Conservation (phyloP, 345 rosid genomes). For the Eutrema heterophyllum region DNA sequence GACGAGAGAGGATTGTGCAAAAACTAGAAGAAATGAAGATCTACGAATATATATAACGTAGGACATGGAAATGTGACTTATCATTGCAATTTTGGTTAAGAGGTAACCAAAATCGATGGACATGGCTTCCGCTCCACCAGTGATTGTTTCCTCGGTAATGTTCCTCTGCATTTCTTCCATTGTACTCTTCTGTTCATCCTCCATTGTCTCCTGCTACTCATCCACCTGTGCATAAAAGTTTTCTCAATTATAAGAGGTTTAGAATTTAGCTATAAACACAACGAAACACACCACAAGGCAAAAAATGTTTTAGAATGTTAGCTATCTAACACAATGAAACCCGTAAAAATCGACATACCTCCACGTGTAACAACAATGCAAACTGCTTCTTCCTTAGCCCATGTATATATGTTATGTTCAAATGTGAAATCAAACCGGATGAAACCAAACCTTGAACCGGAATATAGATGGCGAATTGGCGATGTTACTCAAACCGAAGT, state of each 20-base stretch:
- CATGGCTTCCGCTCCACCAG: constrained; percentile 9
- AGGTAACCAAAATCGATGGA: not conserved
- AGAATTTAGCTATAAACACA: not conserved
- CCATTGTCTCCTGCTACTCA: constrained; percentile 76
- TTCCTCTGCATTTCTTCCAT: constrained; percentile 72
- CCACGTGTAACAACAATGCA: constrained; percentile 77
- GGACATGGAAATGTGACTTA: too few species aligned
- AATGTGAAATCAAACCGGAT: too few species aligned
- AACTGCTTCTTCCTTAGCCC: constrained; percentile 91
- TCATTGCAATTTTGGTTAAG: too few species aligned
- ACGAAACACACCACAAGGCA: too few species aligned
- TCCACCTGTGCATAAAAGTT: constrained; percentile 49
- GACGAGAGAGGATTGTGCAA: too few species aligned
- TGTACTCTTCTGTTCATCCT: constrained; percentile 80
- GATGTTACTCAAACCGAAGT: too few species aligned
- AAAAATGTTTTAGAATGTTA: too few species aligned
- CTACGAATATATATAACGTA: not conserved
- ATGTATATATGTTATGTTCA: too few species aligned
- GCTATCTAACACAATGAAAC: not conserved
- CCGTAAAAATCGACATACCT: constrained; percentile 31
- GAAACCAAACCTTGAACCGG: too few species aligned
- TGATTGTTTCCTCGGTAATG: constrained; percentile 31
- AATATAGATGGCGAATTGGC: too few species aligned
- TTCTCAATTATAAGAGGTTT: not conserved
- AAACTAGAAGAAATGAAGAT: not conserved